Conservation (phyloP, 148 eudicot species). For the Rhododendron vialii region DNA sequence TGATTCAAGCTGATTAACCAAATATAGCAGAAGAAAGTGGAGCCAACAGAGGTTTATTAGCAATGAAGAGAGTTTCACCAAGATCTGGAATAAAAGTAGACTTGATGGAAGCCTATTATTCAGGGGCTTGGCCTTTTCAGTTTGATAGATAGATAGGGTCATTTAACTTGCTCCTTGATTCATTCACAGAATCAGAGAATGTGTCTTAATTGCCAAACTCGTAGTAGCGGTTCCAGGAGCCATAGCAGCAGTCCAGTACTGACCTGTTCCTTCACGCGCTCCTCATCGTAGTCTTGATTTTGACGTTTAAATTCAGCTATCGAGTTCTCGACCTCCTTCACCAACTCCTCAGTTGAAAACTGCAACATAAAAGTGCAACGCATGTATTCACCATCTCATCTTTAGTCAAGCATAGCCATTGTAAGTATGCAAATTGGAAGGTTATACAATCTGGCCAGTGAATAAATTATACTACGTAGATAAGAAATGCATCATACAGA, state of each 20-base stretch:
- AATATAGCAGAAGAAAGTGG: not conserved
- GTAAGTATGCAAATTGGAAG: not conserved
- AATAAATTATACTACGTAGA: not conserved
- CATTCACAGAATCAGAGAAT: not conserved
- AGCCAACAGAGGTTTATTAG: not conserved
- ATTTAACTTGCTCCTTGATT: not conserved
- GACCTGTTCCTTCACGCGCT: slow-evolving; percentile 79
- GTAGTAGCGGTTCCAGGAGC: not conserved
- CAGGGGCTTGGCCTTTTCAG: not conserved
- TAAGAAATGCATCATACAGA: not conserved
- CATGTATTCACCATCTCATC: not conserved
- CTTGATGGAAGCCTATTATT: not conserved
- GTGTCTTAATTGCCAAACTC: not conserved
- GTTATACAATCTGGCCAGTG: not conserved
- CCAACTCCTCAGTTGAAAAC: slow-evolving; percentile 77
- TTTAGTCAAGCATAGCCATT: not conserved
- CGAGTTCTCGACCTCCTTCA: slow-evolving; percentile 83
- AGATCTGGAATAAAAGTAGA: not conserved
- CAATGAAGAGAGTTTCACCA: not conserved
- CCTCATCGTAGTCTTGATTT: slow-evolving; percentile 84
- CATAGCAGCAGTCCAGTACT: not conserved
- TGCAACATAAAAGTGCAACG: slow-evolving; percentile 19
- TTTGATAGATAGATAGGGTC: not conserved
- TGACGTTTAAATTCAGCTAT: slow-evolving; percentile 73
- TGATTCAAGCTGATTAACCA: not conserved